A percentile compares a stretch with the other conserved stretches of the same genome.
phyloP scores from a whole-genome alignment of 441 rosid species.

The Aquilaria agallochum region DNA sequence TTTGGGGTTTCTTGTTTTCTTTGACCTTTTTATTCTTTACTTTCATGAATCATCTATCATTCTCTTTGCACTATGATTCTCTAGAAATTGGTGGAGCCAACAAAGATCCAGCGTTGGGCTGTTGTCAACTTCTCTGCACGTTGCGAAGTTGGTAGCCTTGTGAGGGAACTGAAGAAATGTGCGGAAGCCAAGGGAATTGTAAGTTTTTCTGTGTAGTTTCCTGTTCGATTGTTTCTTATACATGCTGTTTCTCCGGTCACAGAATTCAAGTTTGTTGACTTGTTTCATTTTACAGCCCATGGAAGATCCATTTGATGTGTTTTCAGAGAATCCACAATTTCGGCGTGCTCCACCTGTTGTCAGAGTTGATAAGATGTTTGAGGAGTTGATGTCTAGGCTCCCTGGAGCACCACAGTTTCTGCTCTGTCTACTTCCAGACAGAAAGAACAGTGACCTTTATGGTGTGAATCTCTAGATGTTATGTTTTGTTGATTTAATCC shows the following conservation, averaged over 20 bases:
- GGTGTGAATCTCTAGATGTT: slow-evolving; percentile 24
- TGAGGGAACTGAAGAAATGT: slow-evolving; percentile 31
- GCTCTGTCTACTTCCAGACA: slow-evolving; percentile 51
- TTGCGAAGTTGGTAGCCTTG: slow-evolving; percentile 33
- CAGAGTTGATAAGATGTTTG: slow-evolving; percentile 54
- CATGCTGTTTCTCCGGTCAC: neutral
- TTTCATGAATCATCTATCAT: neutral
- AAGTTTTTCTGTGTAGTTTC: slow-evolving; percentile 8
- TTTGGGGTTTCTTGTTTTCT: neutral
- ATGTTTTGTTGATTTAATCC: too few species aligned
- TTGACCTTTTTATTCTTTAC: too few species aligned
- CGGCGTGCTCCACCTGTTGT: slow-evolving; percentile 25
- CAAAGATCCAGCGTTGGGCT: slow-evolving; percentile 42
- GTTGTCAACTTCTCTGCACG: slow-evolving; percentile 59
- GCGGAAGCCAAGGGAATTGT: slow-evolving; percentile 60
- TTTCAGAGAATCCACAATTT: slow-evolving; percentile 30
- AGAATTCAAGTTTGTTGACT: neutral
- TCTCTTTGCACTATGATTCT: neutral
- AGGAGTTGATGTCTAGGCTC: slow-evolving; percentile 29
- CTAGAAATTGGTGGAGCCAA: slow-evolving; percentile 47
- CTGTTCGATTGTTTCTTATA: neutral
- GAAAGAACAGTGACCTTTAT: slow-evolving; percentile 50
- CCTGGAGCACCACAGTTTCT: slow-evolving; percentile 43
- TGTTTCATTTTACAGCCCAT: too few species aligned
- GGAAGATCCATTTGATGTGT: slow-evolving; percentile 17